Evolutionary conservation across 2,329 filamentous ascomycete genomes (phyloP), one percentile per base, ranked within the genome.

Genomic region (Escovopsis weberi): DNA sequence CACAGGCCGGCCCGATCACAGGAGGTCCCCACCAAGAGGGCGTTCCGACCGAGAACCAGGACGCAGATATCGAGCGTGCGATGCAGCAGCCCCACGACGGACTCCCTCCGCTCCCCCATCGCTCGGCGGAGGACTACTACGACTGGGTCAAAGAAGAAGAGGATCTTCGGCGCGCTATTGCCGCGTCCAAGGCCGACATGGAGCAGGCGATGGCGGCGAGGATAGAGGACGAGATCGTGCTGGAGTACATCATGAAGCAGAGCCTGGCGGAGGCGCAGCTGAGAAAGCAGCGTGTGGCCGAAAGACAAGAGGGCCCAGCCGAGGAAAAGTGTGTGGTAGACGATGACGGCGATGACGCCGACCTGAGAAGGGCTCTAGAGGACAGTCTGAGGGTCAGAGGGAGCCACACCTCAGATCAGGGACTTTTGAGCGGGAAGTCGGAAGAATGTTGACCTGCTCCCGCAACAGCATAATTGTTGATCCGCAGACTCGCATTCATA

Each of bases 211-310:
- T 59, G 39, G 61, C 56, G 33, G 57, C 63, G 42, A 67, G 61
- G 53, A 74, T 69, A 0, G 82, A 87, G 54, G 82, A 88, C 55
- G 75, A 85, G 43, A 76, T 82, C 45, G 74, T 87, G 8, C 59
- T 88, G 55, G 81, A 86, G 52, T 86, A 85, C 58, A 71, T 86
- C 35, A 83, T 81, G 67, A 82, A 78, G 64, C 81, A 87, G 63
- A 86, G 81, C 57, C 55, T 85, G 36, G 69, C 74, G 1, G 84
- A 89, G 60, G 78, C 79, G 49, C 68, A 78, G 55, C 68, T 58
- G 39, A 50, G 56, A 41, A 44, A 38, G 30, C 42, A 42, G 18
- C 28, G 10, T 30, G 28, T 30, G 28, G 28, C 10, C 28, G 2
- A 10, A 30, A 30, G 28, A 10, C 39, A 34, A 18, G 12, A 33